Conservation (phyloP, 371 early-diverging fungal genomes). For the Apophysomyces sp. region DNA sequence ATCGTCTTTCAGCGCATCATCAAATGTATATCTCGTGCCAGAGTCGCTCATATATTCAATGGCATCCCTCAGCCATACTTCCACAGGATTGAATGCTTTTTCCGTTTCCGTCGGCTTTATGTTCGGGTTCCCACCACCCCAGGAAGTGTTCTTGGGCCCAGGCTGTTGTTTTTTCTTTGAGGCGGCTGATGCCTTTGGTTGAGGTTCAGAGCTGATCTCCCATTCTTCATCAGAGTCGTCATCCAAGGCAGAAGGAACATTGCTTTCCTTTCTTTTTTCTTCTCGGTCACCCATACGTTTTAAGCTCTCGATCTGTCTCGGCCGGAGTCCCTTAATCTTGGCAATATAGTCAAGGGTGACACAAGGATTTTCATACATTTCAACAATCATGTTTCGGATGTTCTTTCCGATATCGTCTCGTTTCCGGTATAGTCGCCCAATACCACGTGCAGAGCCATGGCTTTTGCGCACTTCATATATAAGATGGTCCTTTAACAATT, state of each 20-base stretch:
- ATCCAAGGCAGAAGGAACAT: constrained; percentile 6
- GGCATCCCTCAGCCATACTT: constrained; percentile 45
- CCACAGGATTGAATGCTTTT: constrained; percentile 33
- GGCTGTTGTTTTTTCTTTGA: not conserved
- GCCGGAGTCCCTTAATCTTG: constrained; percentile 29
- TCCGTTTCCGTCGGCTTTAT: constrained; percentile 5
- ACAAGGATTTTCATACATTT: constrained; percentile 54
- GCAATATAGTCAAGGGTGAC: constrained; percentile 41
- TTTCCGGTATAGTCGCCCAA: constrained; percentile 27
- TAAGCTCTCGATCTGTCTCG: constrained; percentile 43
- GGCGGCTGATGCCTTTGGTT: not conserved
- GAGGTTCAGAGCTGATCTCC: constrained; percentile 26
- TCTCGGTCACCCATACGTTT: constrained; percentile 33
- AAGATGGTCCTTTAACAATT: constrained; percentile 33
- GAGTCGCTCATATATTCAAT: constrained; percentile 27
- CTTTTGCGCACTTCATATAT: constrained; percentile 47
- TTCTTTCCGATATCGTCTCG: constrained; percentile 36
- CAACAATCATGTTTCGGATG: constrained; percentile 35
- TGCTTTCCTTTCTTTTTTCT: constrained; percentile 19
- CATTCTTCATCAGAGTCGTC: constrained; percentile 41
- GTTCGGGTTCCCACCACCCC: constrained; percentile 37
- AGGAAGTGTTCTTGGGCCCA: constrained; percentile 5
- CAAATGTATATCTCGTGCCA: constrained; percentile 7
- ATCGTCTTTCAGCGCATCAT: constrained; percentile 24
- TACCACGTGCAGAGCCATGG: constrained; percentile 20